Conservation (phyloP, 83 land plant species). For the Thuja plicata region DNA sequence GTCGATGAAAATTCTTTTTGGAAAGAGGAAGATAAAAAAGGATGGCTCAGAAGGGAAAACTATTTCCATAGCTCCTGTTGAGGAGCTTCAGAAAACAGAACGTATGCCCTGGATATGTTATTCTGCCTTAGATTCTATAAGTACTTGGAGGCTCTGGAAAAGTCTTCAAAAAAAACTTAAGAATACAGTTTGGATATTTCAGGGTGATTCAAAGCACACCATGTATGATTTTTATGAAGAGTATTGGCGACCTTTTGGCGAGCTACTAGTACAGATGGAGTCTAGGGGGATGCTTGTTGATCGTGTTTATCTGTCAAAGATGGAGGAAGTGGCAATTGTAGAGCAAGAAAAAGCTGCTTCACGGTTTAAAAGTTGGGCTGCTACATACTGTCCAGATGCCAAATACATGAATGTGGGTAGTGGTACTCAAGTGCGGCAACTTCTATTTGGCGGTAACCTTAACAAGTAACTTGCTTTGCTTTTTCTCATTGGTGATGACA, state of each 20-base stretch:
- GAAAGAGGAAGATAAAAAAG: constrained; percentile 66
- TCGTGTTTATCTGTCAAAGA: constrained; percentile 65
- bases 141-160: constrained; percentile 77
- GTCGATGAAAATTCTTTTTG: constrained; percentile 86
- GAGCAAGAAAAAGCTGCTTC: constrained; percentile 73
- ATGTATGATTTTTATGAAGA: constrained; percentile 87
- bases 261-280: constrained; percentile 80
- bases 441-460: constrained; percentile 71
- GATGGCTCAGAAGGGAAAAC: constrained; percentile 88
- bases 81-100: constrained; percentile 78
- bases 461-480: constrained; percentile 57
- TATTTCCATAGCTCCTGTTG: constrained; percentile 71
- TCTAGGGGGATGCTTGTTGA: constrained; percentile 92
- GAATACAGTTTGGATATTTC: constrained; percentile 46
- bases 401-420: constrained; percentile 89
- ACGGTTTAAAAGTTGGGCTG: constrained; percentile 84
- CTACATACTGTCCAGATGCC: constrained; percentile 77
- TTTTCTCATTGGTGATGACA: background rate
- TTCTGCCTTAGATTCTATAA: constrained; percentile 83
- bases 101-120: constrained; percentile 79
- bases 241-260: constrained; percentile 93
- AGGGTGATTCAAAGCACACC: constrained; percentile 29
- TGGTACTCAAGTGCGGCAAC: constrained; percentile 90
- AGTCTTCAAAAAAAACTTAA: constrained; percentile 57
- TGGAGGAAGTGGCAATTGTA: constrained; percentile 80